Base-by-base conservation (phyloP, 257 asterid species). In the Mentha longifolia region DNA sequence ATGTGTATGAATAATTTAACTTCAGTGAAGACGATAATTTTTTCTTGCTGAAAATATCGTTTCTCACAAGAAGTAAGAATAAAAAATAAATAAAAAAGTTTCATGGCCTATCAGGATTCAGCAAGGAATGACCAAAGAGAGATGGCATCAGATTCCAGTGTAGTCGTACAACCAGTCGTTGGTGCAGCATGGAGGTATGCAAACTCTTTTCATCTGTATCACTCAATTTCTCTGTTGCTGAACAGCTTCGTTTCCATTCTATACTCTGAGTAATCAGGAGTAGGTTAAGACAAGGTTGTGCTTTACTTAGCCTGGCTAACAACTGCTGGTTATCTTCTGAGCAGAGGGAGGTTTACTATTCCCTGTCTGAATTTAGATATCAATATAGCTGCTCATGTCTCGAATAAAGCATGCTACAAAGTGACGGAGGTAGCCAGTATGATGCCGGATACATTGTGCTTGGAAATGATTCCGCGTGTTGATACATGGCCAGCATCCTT, bases 121-220 rank as follows among this genome's bases (percentile, higher is more conserved):
- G 61, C 61, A 73, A 80, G 59, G 79, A 63, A 59, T 43, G 67
- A 72, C 33, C 66, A 43, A 66, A 60, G 52, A 41, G 71, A 70
- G 39, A 37, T 33, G 68, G 16, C 74, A 19, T 22, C 74, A 43
- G 76, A 78, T 67, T 52, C 50, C 33, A 66, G 75, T 61, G 54
- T 41, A 25, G 20, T 43, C 46, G 77, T 70, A 30, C 77, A 49
- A 22, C 80, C 83, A 22, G 69, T 68, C 54, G 74, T 50, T 72
- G 73, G 73, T 71, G 76, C 83, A 10, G 76, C 81, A 17, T 83
- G 88, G 88, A 83, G 88, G 88, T 83, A 78, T 46, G 61, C 56
- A 52, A 60, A 51, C 60, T 61, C 51, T 70, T 70, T 59, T 17
- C 59, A 30, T 46, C 42, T 69, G 13, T 49, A 20, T 47, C 39